A percentile compares a stretch with the other conserved stretches of the same genome.
phyloP scores from a whole-genome alignment of 495 filamentous ascomycete species.

The Acidomyces sp. region DNA sequence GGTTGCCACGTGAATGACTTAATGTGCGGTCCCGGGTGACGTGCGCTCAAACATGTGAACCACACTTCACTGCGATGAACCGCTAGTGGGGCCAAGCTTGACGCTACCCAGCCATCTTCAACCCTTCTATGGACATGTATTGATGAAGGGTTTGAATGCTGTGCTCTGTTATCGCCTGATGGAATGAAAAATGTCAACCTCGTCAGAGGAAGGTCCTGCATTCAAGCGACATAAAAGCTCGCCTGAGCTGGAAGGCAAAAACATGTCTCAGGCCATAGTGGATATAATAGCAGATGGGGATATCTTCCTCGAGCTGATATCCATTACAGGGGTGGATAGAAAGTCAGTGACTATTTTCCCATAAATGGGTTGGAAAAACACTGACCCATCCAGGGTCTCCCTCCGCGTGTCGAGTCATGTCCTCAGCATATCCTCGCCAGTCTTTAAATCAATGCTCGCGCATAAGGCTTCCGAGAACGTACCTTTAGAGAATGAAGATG shows the following conservation, averaged over 20 bases:
- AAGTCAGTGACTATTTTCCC: background rate
- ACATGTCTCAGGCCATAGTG: background rate
- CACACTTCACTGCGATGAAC: no score
- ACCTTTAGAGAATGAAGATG: constrained; percentile 2
- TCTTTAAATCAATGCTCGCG: constrained; percentile 2
- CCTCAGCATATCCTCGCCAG: constrained; percentile 4
- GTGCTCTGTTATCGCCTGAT: background rate
- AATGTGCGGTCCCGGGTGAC: no score
- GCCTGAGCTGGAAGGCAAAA: background rate
- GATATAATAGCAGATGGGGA: background rate
- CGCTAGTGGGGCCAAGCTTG: no score
- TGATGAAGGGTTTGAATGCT: no score
- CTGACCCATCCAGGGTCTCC: background rate
- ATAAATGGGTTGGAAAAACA: background rate
- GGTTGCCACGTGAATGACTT: no score
- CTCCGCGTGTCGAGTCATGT: constrained; percentile 8
- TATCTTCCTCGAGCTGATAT: background rate
- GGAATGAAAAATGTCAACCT: no score
- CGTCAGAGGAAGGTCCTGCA: background rate
- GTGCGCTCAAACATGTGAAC: no score
- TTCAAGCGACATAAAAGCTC: background rate
- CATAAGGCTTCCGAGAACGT: background rate
- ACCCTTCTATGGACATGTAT: no score
- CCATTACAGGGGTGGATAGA: background rate
- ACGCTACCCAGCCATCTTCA: no score